phyloP scores from a whole-genome alignment of 176 grass and related monocot genomes.

The Oryza coarctata region DNA sequence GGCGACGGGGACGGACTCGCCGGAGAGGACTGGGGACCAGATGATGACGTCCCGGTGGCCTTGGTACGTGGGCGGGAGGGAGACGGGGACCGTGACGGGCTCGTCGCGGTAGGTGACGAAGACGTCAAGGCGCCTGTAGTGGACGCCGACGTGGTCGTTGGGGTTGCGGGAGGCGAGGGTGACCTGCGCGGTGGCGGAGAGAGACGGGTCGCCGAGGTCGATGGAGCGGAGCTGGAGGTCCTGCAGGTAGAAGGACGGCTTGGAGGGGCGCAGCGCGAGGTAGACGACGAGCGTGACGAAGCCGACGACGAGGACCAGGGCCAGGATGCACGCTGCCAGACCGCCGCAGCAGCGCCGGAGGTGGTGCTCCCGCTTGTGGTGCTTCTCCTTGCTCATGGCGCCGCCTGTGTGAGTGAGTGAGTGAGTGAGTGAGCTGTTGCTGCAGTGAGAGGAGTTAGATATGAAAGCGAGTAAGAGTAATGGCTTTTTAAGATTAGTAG shows the following conservation, averaged over 20 bases:
- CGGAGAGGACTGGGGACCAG: slow-evolving; percentile 58
- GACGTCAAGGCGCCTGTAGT: slow-evolving; percentile 49
- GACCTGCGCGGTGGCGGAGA: slow-evolving; percentile 54
- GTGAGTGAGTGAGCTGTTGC: background rate
- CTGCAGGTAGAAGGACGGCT: slow-evolving; percentile 74
- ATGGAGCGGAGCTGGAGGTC: slow-evolving; percentile 50
- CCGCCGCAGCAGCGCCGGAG: slow-evolving; percentile 40
- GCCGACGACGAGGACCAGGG: slow-evolving; percentile 48
- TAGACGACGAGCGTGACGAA: slow-evolving; percentile 48
- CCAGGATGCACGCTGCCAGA: slow-evolving; percentile 44
- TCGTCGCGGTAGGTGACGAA: slow-evolving; percentile 56
- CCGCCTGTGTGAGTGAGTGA: background rate
- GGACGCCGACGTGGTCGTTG: slow-evolving; percentile 57
- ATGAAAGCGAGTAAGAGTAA: no score
- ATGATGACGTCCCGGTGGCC: slow-evolving; percentile 52
- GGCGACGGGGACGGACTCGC: slow-evolving; percentile 23
- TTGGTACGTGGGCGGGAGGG: slow-evolving; percentile 57
- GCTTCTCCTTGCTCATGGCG: slow-evolving; percentile 46
- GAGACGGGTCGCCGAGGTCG: slow-evolving; percentile 50
- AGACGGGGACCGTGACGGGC: slow-evolving; percentile 47
- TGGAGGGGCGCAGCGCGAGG: slow-evolving; percentile 65
- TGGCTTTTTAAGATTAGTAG: no score
- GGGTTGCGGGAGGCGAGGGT: slow-evolving; percentile 79
- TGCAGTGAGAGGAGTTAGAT: no score
- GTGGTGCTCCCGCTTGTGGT: slow-evolving; percentile 31